Evolutionary conservation across 306 rosid species (phyloP), one percentile per base, ranked within the genome.

Genomic region (Casuarina equisetifolia): DNA sequence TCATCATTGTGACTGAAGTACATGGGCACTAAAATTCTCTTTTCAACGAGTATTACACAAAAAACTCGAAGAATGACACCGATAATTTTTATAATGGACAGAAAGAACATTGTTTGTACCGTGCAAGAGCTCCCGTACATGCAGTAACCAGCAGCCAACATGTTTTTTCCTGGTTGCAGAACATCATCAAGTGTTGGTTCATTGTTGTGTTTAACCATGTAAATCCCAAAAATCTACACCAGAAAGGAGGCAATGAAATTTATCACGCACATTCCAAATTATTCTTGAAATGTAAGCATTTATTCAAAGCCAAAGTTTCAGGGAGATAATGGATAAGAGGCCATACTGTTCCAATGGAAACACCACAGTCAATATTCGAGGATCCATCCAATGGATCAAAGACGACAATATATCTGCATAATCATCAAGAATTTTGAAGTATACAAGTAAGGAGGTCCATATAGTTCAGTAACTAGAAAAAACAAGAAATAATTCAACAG

Each of bases 91-190:
- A 25, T 25, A 25, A 25, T 25, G 32, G 32, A 25, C 32, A 25
- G 32, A 25, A 25, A 25, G 32, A 25, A 25, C 32, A 25, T 25
- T 25, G 32, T 25, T 69, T 20, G 38, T 92, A 95, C 99, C 85
- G 93, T 95, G 97, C 99, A 95, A 76, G 97, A 95, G 88, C 97
- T 95, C 80, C 99, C 97, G 49, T 95, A 95, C 97, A 95, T 92
- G 89, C 99, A 95, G 78, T 95, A 95, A 74, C 99, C 99, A 78
- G 99, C 99, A 38, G 99, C 99, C 64, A 92, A 43, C 97, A 95
- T 92, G 62, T 88, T 81, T 83, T 84, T 90, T 70, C 98, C 99
- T 32, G 99, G 97, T 86, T 78, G 93, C 87, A 95, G 70, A 76
- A 92, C 99, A 76, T 92, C 96, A 53, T 87, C 89, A 17, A 92